phyloP scores from a whole-genome alignment of 2,329 filamentous ascomycete genomes.

The Neofusicoccum laricinum region DNA sequence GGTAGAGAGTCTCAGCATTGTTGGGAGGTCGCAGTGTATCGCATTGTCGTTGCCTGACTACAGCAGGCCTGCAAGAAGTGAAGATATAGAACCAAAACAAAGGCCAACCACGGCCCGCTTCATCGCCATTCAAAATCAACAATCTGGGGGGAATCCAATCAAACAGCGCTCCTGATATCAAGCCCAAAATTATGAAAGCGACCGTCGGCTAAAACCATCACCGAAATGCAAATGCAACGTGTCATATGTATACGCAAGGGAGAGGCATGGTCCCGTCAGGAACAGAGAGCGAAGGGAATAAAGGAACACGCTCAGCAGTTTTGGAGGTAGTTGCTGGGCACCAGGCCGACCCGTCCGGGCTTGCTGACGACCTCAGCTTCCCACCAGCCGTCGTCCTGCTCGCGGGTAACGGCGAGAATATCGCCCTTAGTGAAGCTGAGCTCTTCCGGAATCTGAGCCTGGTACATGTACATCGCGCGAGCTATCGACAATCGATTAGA shows the following conservation, averaged over 20 bases:
- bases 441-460: slow-evolving; percentile 92
- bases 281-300: not conserved
- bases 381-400: slow-evolving; percentile 99
- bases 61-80: not conserved
- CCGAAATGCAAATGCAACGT: slow-evolving; percentile 8
- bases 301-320: slow-evolving; percentile 40
- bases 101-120: not conserved
- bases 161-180: not conserved
- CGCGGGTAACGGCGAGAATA: slow-evolving; percentile 77
- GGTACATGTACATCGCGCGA: slow-evolving; percentile 90
- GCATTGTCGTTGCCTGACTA: not conserved
- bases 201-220: slow-evolving; percentile 2
- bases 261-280: not conserved
- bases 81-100: not conserved
- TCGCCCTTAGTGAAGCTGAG: slow-evolving; percentile 91
- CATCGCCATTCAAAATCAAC: not conserved
- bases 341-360: slow-evolving; percentile 54
- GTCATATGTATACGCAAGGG: not conserved
- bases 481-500: slow-evolving; percentile 53
- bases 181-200: slow-evolving; percentile 1
- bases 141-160: slow-evolving; percentile 12
- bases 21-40: not conserved
- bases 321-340: slow-evolving; percentile 67
- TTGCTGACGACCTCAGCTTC: slow-evolving; percentile 85
- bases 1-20: too few relatives aligned